phyloP scores from a whole-genome alignment of 1,284 basidiomycete species.

The Puccinia hordei region DNA sequence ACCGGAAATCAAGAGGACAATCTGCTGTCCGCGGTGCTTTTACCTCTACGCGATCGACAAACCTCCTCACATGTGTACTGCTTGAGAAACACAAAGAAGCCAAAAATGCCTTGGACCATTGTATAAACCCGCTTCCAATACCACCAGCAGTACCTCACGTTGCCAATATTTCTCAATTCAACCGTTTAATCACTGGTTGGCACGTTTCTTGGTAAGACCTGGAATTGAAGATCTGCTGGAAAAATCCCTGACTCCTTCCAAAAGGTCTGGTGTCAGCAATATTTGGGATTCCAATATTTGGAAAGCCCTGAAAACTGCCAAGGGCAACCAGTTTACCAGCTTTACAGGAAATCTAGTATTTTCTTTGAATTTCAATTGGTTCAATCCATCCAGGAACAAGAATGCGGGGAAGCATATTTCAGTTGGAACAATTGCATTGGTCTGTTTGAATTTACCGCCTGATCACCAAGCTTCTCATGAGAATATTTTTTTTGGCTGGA shows the following conservation, averaged over 20 bases:
- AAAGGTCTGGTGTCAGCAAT: neutral
- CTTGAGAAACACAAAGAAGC: neutral
- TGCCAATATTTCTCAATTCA: neutral
- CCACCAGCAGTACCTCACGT: neutral
- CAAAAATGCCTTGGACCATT: conserved; percentile 1
- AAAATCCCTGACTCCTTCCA: neutral
- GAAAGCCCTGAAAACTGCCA: neutral
- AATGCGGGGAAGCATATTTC: conserved; percentile 25
- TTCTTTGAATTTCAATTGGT: conserved; percentile 38
- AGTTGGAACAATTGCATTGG: conserved; percentile 19
- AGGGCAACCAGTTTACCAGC: neutral
- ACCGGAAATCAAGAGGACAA: neutral
- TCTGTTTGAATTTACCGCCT: conserved; percentile 29
- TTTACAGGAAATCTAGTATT: neutral
- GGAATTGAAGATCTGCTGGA: conserved; percentile 24
- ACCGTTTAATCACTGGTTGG: neutral
- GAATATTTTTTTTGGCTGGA: conserved; percentile 38
- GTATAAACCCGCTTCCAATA: neutral
- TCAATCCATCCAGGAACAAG: conserved; percentile 36
- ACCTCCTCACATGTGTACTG: neutral
- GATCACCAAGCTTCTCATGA: conserved; percentile 1
- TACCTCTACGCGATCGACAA: neutral
- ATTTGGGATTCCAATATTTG: conserved; percentile 20
- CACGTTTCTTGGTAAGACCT: neutral
- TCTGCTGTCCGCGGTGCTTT: conserved; percentile 3